These are phyloP conservation scores for Pseudogymnoascus sp. DNA, from an alignment of 2,329 filamentous ascomycete genomes.

Conservation along the genomic window DNA sequence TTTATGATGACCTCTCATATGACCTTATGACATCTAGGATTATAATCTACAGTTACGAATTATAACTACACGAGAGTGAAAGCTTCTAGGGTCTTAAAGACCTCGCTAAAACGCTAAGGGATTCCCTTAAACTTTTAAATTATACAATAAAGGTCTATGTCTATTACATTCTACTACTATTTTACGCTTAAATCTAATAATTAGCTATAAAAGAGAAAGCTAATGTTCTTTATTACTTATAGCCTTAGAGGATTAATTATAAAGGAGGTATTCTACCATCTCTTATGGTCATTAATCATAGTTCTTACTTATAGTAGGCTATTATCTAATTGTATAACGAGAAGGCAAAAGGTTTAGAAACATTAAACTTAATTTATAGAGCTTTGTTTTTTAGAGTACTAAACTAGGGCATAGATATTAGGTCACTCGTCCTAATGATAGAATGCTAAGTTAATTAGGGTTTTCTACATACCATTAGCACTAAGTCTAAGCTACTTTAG, in stretches of 20 bases:
- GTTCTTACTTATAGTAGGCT: neutral
- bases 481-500: neutral
- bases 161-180: neutral
- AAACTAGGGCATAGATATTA: slow-evolving; percentile 18
- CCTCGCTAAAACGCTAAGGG: slow-evolving; percentile 12
- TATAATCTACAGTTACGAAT: slow-evolving; percentile 25
- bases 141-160: neutral
- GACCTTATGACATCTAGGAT: slow-evolving; percentile 21
- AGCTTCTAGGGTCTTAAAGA: slow-evolving; percentile 17
- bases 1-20: slow-evolving; percentile 22
- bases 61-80: slow-evolving; percentile 15
- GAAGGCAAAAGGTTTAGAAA: neutral
- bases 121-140: neutral
- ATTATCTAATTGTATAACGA: neutral
- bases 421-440: slow-evolving; percentile 17
- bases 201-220: neutral
- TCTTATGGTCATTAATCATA: neutral
- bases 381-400: slow-evolving; percentile 19
- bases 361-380: slow-evolving; percentile 13
- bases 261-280: slow-evolving; percentile 12
- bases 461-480: slow-evolving; percentile 2
- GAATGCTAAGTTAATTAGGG: slow-evolving; percentile 10
- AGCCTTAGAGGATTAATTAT: slow-evolving; percentile 15
- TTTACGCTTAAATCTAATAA: neutral
- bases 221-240: slow-evolving; percentile 13